Conservation (phyloP, 2,329 filamentous ascomycete genomes). For the Fusarium sp. region DNA sequence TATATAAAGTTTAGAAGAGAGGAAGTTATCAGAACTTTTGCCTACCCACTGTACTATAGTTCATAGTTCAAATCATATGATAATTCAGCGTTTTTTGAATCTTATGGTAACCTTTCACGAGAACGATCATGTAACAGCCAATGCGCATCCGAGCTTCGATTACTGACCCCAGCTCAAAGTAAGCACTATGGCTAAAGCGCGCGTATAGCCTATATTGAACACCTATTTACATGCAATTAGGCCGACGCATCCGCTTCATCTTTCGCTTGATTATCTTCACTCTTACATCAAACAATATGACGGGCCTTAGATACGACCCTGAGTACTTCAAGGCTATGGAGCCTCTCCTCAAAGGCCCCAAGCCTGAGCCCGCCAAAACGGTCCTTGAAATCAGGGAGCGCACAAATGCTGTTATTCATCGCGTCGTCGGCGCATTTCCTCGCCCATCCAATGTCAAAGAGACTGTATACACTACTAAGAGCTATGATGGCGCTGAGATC, state of each 20-base stretch:
- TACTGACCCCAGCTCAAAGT: not conserved
- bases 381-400: not conserved
- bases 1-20: too few species aligned
- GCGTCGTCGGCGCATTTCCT: not conserved
- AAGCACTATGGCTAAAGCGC: not conserved
- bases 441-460: slow-evolving; percentile 7
- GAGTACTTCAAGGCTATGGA: slow-evolving; percentile 10
- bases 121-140: not conserved
- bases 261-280: not conserved
- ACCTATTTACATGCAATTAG: not conserved
- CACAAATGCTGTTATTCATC: slow-evolving; percentile 3
- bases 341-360: not conserved
- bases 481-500: slow-evolving; percentile 13
- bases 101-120: not conserved
- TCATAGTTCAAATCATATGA: too few species aligned
- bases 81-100: too few species aligned
- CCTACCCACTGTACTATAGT: too few species aligned
- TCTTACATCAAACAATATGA: not conserved
- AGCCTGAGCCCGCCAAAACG: not conserved
- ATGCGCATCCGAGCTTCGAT: not conserved
- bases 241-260: not conserved
- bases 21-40: too few species aligned
- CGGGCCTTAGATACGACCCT: slow-evolving; percentile 17
- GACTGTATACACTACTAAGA: slow-evolving; percentile 16
- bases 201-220: not conserved